phyloP scores from a whole-genome alignment of 345 rosid genomes.

The Cardiospermum halicacabum region DNA sequence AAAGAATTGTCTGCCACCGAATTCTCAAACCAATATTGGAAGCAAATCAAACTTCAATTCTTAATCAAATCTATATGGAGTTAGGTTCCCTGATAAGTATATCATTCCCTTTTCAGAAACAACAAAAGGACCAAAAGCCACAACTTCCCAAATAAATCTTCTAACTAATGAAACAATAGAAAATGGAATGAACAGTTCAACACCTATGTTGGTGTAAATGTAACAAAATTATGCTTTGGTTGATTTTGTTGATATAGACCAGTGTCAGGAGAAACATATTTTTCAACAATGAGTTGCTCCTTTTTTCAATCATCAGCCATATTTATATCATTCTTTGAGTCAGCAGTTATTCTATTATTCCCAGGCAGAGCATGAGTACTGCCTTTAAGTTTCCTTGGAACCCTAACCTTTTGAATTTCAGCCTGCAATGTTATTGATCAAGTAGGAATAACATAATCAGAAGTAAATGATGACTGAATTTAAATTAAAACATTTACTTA shows the following conservation, averaged over 20 bases:
- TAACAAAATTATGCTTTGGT: constrained; percentile 90
- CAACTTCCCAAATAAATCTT: neutral
- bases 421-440: no score
- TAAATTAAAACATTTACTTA: no score
- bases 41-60: neutral
- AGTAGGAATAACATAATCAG: no score
- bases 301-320: constrained; percentile 49
- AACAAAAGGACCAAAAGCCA: neutral
- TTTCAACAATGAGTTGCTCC: constrained; percentile 80
- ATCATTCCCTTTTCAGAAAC: neutral
- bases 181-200: neutral
- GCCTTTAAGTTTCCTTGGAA: constrained; percentile 72
- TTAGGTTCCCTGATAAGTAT: neutral
- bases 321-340: constrained; percentile 39
- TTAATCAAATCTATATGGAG: neutral
- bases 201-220: constrained; percentile 95
- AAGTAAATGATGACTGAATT: no score
- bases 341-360: constrained; percentile 46
- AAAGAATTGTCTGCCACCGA: neutral
- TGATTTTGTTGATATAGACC: constrained; percentile 99
- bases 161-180: neutral
- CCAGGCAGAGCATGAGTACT: constrained; percentile 69
- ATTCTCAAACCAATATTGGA: neutral
- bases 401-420: no score
- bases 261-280: constrained; percentile 87